A percentile compares a stretch with the other conserved stretches of the same genome.
Conservation (phyloP, 2,329 filamentous ascomycete species). For the Pyricularia sp. region DNA sequence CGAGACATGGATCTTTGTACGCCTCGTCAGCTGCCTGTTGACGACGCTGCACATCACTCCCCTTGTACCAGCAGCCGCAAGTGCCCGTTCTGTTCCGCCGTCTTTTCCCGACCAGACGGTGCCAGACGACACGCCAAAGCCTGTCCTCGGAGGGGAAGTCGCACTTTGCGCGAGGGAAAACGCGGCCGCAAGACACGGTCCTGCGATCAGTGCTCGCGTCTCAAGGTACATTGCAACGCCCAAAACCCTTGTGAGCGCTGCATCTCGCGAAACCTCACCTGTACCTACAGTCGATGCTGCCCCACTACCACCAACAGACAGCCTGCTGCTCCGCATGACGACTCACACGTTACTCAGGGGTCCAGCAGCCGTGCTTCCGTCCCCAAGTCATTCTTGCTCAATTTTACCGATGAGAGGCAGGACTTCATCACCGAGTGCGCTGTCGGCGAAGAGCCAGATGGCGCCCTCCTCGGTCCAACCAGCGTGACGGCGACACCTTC, state of each 20-base stretch:
- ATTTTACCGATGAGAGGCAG: neutral
- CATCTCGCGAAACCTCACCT: neutral
- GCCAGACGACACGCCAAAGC: neutral
- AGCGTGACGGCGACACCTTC: neutral
- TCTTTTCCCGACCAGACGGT: neutral
- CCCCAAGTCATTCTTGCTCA: neutral
- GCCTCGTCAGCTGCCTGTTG: neutral
- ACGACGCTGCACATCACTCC: neutral
- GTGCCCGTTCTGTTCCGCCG: neutral
- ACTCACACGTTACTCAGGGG: neutral
- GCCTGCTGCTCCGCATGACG: neutral
- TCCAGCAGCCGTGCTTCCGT: neutral
- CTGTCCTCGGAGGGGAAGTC: neutral
- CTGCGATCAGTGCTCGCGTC: neutral
- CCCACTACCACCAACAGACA: neutral
- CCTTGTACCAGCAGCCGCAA: neutral
- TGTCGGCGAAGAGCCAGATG: neutral
- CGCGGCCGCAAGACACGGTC: neutral
- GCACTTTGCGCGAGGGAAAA: neutral
- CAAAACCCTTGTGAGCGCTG: neutral
- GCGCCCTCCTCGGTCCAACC: neutral
- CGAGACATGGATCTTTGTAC: neutral
- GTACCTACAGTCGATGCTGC: neutral
- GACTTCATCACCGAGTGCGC: neutral
- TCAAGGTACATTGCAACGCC: neutral